Evolutionary conservation across 116 monocot species (phyloP), one percentile per base, ranked within the genome.

Genomic region (Posidonia oceanica): DNA sequence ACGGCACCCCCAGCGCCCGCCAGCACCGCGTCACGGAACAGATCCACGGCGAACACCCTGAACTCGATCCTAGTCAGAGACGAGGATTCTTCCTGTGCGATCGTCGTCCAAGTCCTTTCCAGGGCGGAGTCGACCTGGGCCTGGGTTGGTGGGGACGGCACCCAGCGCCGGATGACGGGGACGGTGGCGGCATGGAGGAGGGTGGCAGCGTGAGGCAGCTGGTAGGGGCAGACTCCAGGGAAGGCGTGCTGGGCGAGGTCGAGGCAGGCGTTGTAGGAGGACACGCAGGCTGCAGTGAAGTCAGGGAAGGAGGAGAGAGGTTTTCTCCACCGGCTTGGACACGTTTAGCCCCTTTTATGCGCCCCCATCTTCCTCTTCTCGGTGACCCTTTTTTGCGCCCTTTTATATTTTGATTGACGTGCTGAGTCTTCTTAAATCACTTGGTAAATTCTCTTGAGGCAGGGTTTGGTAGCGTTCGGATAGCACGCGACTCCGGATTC

Each of bases 11-110:
- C 51, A 3, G 67, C 71, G 21, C 59, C 65, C 21, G 58, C 2
- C 58, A 71, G 42, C 7, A 80, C 67, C 29, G 75, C 82, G 37
- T 61, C 77, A 14, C 62, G 55, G 59, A 82, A 82, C 57, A 88
- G 79, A 77, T 84, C 88, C 60, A 67, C 61, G 15, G 82, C 88
- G 79, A 84, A 84, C 36, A 39, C 71, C 65, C 66, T 60, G 75
- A 88, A 88, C 75, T 82, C 77, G 4, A 38, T 54, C 75, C 82
- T 36, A 53, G 60, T 18, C 72, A 68, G 29, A 57, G 42, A 15
- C 39, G 70, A 55, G 69, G 13, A 7, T 70, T 17, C 4, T 39
- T 71, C 58, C 36, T 70, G 7, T 37, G 5, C 14, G 22, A 23
- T 18, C 23, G 14, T 29, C 39, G 52, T 61, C 20, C 7, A 56